phyloP scores from a whole-genome alignment of 768 basidiomycete genomes.

The Mycena metata region DNA sequence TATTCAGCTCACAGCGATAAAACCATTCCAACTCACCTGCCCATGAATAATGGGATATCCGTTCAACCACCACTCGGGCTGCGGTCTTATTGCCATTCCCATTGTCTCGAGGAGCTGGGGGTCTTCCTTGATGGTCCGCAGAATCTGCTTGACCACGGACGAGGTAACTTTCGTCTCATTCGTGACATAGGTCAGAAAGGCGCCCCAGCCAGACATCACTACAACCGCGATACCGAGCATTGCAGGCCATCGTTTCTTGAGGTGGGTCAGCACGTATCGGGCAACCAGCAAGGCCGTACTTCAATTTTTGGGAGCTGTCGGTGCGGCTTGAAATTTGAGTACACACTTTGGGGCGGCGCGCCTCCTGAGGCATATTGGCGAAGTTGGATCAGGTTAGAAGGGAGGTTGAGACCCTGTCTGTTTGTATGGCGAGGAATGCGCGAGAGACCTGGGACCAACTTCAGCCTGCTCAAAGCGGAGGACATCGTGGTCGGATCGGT shows the following conservation, averaged over 20 bases:
- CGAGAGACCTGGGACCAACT: conserved; percentile 10
- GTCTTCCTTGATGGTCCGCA: conserved; percentile 70
- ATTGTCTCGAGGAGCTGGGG: conserved; percentile 63
- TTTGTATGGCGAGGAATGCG: conserved; percentile 8
- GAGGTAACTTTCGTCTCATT: conserved; percentile 85
- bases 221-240: conserved; percentile 61
- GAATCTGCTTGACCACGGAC: conserved; percentile 77
- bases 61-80: conserved; percentile 81
- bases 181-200: conserved; percentile 76
- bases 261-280: not conserved
- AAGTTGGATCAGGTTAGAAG: not conserved
- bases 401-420: not conserved
- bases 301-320: conserved; percentile 37
- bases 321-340: conserved; percentile 31
- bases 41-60: conserved; percentile 81
- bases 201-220: conserved; percentile 75
- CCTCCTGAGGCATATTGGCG: conserved; percentile 23
- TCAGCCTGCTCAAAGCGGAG: conserved; percentile 23
- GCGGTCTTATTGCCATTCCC: conserved; percentile 75
- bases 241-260: conserved; percentile 70
- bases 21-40: conserved; percentile 60
- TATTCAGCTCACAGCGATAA: not conserved
- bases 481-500: conserved; percentile 21
- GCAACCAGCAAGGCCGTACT: conserved; percentile 12
- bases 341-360: conserved; percentile 22